Percentiles rank a stretch among this genome's conserved stretches.
Evolutionary conservation across 805 yeast genomes (phyloP).

Genomic region (Clavispora vitiphila): DNA sequence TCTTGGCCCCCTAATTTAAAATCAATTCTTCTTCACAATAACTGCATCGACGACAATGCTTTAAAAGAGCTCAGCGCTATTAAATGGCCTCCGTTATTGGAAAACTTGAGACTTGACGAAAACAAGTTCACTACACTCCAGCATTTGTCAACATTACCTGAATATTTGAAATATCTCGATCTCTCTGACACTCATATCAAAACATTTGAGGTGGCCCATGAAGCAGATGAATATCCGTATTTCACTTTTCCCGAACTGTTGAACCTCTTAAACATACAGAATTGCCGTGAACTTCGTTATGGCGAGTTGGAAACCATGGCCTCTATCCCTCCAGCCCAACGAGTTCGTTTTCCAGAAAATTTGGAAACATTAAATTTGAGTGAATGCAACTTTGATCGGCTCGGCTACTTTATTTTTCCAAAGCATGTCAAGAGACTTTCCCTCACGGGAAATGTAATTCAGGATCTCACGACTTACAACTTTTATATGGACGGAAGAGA

Average conservation of each 20-base stretch:
- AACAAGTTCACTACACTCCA: slow-evolving; percentile 19
- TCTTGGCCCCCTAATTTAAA: slow-evolving; percentile 25
- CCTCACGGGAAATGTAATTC: slow-evolving; percentile 22
- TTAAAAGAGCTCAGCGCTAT: slow-evolving; percentile 14
- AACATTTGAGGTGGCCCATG: slow-evolving; percentile 10
- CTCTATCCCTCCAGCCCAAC: slow-evolving; percentile 4
- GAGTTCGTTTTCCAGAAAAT: slow-evolving; percentile 20
- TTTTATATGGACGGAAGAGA: slow-evolving; percentile 2
- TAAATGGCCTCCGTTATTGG: slow-evolving; percentile 22
- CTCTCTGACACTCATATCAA: slow-evolving; percentile 20
- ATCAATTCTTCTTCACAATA: slow-evolving; percentile 20
- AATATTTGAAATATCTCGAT: slow-evolving; percentile 19
- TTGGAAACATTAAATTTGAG: slow-evolving; percentile 20
- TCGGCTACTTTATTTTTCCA: slow-evolving; percentile 22
- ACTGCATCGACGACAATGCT: slow-evolving; percentile 16
- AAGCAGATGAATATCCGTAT: slow-evolving; percentile 10
- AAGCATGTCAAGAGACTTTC: slow-evolving; percentile 17
- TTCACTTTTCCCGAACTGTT: slow-evolving; percentile 27
- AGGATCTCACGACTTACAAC: slow-evolving; percentile 18
- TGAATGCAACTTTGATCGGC: slow-evolving; percentile 18
- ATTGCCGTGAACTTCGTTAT: slow-evolving; percentile 11
- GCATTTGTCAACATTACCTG: slow-evolving; percentile 17
- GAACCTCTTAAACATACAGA: slow-evolving; percentile 16
- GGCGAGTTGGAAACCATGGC: slow-evolving; percentile 1
- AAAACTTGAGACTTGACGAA: slow-evolving; percentile 19